phyloP scores from a whole-genome alignment of 768 basidiomycete species.

The Tricholoma hemisulphureum region DNA sequence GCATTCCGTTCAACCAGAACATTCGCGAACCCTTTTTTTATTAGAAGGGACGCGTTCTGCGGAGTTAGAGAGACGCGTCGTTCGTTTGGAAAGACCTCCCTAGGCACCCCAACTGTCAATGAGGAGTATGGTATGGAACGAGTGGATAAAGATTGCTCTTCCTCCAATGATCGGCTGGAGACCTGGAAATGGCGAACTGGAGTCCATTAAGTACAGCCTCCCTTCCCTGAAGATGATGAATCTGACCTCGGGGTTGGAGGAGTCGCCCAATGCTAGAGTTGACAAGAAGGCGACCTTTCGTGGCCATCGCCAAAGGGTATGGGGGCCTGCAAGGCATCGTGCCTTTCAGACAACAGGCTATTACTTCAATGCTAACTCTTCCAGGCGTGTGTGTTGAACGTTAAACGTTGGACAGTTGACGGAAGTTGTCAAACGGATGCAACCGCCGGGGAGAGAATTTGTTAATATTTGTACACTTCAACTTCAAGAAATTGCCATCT shows the following conservation, averaged over 20 bases:
- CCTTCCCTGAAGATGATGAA: conserved; percentile 5
- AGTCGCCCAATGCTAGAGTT: neutral
- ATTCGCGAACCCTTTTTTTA: conserved; percentile 78
- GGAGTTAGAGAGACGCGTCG: conserved; percentile 81
- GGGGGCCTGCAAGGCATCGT: conserved; percentile 34
- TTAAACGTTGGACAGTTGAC: neutral
- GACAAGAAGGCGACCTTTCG: conserved; percentile 22
- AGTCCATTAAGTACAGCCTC: neutral
- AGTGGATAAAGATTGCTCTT: conserved; percentile 24
- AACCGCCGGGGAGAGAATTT: neutral
- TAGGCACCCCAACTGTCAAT: conserved; percentile 73
- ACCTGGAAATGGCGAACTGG: conserved; percentile 36
- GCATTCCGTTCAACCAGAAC: conserved; percentile 75
- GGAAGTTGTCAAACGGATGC: neutral
- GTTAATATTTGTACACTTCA: neutral
- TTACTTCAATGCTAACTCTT: neutral
- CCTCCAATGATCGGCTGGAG: conserved; percentile 26
- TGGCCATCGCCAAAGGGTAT: conserved; percentile 25
- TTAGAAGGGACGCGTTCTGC: conserved; percentile 67
- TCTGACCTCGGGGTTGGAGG: conserved; percentile 14
- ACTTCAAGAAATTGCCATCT: too few species aligned
- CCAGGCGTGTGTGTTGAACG: neutral
- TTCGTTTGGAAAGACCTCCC: conserved; percentile 75
- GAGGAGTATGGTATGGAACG: conserved; percentile 62
- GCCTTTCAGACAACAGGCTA: conserved; percentile 5